Conservation (phyloP, 129 eudicot species). For the Smallanthus sonchifolius region DNA sequence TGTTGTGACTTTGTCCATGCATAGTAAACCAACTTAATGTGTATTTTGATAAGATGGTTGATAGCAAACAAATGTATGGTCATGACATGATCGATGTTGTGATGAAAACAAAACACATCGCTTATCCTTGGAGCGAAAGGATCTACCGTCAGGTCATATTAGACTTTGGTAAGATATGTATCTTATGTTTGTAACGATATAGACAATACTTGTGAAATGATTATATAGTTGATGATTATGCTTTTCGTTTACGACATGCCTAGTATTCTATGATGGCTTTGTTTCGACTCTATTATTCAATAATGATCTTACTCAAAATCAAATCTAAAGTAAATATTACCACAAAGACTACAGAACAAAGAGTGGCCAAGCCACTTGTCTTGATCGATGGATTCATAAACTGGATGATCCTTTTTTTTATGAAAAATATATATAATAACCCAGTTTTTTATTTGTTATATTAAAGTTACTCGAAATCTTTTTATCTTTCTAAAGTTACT, state of each 20-base stretch:
- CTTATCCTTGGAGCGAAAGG: conserved; percentile 20
- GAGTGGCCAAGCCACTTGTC: conserved; percentile 4
- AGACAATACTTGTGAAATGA: conserved; percentile 12
- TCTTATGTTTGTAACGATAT: conserved; percentile 7
- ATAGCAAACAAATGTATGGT: not conserved
- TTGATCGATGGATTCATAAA: not conserved
- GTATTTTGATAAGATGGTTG: conserved; percentile 7
- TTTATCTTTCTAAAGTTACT: too few relatives aligned
- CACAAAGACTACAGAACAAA: not conserved
- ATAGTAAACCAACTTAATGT: not conserved
- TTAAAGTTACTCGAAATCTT: too few relatives aligned
- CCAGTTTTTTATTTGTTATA: too few relatives aligned
- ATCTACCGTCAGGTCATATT: conserved; percentile 23
- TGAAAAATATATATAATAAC: too few relatives aligned
- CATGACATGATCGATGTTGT: conserved; percentile 6
- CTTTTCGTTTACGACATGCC: conserved; percentile 21
- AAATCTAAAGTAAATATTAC: not conserved
- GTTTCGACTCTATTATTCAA: not conserved
- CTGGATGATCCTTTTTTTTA: too few relatives aligned
- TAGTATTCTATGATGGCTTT: conserved; percentile 5
- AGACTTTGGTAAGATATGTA: conserved; percentile 13
- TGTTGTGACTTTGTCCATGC: conserved; percentile 4
- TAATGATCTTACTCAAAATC: conserved; percentile 6
- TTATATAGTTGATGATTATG: conserved; percentile 4
- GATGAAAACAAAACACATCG: conserved; percentile 6